Evolutionary conservation across 768 basidiomycete genomes (phyloP), one percentile per base, ranked within the genome.

Genomic region (Tylopilus sp.): DNA sequence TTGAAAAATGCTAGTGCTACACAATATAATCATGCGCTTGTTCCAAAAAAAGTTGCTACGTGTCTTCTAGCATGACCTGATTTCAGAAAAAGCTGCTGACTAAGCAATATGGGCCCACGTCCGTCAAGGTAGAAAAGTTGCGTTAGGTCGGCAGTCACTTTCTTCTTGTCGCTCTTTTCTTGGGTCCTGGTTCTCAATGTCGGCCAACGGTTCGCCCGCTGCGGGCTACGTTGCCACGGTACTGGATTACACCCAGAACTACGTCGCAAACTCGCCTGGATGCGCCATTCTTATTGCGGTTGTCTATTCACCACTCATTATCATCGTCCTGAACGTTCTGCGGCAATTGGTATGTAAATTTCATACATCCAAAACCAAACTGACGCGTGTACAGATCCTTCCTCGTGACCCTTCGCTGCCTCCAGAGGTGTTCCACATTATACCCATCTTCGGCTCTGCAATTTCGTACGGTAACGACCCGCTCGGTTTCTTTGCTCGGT

Each of bases 381-480:
- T 59, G n/a, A 59, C 45, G 13, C 42, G 33, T 41, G 42, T 17
- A 47, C 54, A 93, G 90, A 57, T 87, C 48, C 61, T 84, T 31
- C 91, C 92, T 11, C 78, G 79, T 54, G 81, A 85, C 65, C 76
- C 82, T 21, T 83, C 83, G 17, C 73, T 86, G 37, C 97, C 97
- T 2, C 97, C 97, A 0, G 75, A 88, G 37, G 92, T 98, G 19
- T 99, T 98, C 76, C 92, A 98, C 68, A 86, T 87, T 77, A 72
- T 98, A 41, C 97, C 97, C 8, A 78, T 89, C 65, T 71, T 99
- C 57, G 97, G 97, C 22, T 97, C 94, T 28, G 90, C 94, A 0
- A 79, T 90, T 14, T 69, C 77, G 31, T 98, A 99, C 63, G 97
- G 97, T 17, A 86, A 92, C 63, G 92, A 98, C 68, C 97, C 97